Base-by-base conservation (phyloP, 768 basidiomycete genomes). In the Podaxis pistillaris region DNA sequence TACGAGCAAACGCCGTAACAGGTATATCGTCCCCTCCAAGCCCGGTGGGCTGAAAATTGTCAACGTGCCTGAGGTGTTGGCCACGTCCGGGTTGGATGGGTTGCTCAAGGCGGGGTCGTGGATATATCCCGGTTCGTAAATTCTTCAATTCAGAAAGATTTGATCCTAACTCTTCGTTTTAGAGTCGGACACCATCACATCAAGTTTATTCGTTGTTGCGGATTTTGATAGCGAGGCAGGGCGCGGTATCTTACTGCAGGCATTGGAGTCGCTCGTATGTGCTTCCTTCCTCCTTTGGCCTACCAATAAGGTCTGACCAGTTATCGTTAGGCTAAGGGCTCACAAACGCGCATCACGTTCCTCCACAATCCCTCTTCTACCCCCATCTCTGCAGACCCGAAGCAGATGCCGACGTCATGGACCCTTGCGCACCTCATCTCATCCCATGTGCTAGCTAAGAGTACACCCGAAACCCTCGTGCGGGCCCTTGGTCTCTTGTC, bases 151-250 rank as follows among this genome's bases (percentile, higher is more conserved):
- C 19, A 22, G 7, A 6, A 7, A 46, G 5, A 9, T 46, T 7
- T 46, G 44, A 8, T 0, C 3, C n/a, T 46, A 17, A 17, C 44
- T 46, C 17, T 8, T 19, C 0, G 19, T 17, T n/a, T 22, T 68
- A 46, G 76, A 73, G 37, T 66, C 72, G 4, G 73, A 76, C 4
- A 56, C 65, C 17, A 64, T 81, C 4, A 77, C 81, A 1, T 64
- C 87, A 47, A 86, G 82, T 38, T 68, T 83, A 41, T 88, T 86
- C 68, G 75, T 98, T 44, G 78, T 96, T 17, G 89, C 88, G 1
- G 91, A 98, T 71, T 78, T 98, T 13, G 89, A 96, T 65, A 83
- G 79, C 7, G 75, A 77, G 6, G 80, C 76, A 1, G 91, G 93
- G 0, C 54, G 83, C 15, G 69, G 70, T n/a, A 74, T 93, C 1